Evolutionary conservation across 192 early-diverging fungal species (phyloP).

Genomic region (Entomortierella lignicola): DNA sequence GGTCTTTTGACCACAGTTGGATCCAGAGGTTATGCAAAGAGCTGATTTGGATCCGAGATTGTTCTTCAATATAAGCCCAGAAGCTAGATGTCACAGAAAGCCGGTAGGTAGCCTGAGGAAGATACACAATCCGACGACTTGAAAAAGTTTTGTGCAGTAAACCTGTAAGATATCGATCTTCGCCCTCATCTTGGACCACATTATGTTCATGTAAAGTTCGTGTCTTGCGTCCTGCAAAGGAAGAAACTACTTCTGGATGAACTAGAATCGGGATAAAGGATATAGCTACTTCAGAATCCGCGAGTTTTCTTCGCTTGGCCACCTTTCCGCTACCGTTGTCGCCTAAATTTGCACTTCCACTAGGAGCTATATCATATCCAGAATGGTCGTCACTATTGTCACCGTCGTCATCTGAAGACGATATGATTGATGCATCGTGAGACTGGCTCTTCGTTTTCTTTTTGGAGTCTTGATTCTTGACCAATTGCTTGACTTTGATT

Average conservation of each 20-base stretch:
- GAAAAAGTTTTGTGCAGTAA: slow-evolving; percentile 25
- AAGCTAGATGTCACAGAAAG: neutral
- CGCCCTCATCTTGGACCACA: slow-evolving; percentile 3
- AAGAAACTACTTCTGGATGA: slow-evolving; percentile 28
- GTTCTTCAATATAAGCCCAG: neutral
- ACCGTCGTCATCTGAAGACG: neutral
- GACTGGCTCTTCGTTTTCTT: slow-evolving; percentile 5
- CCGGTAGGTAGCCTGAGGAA: slow-evolving; percentile 12
- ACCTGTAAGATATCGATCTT: slow-evolving; percentile 30
- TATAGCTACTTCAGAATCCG: neutral
- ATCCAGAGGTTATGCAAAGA: slow-evolving; percentile 14
- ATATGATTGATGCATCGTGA: slow-evolving; percentile 5
- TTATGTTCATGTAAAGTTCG: slow-evolving; percentile 21
- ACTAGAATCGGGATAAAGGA: slow-evolving; percentile 22
- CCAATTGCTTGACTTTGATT: slow-evolving; percentile 22
- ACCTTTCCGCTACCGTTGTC: neutral
- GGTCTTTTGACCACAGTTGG: slow-evolving; percentile 6
- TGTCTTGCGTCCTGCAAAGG: slow-evolving; percentile 8
- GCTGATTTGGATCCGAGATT: neutral
- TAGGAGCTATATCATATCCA: neutral
- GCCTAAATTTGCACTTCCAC: neutral
- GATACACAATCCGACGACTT: slow-evolving; percentile 5
- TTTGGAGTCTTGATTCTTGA: neutral
- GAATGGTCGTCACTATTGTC: neutral
- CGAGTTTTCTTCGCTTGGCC: neutral